Base-by-base conservation (phyloP, 805 yeast genomes). In the Ogataea thermomethanolica region DNA sequence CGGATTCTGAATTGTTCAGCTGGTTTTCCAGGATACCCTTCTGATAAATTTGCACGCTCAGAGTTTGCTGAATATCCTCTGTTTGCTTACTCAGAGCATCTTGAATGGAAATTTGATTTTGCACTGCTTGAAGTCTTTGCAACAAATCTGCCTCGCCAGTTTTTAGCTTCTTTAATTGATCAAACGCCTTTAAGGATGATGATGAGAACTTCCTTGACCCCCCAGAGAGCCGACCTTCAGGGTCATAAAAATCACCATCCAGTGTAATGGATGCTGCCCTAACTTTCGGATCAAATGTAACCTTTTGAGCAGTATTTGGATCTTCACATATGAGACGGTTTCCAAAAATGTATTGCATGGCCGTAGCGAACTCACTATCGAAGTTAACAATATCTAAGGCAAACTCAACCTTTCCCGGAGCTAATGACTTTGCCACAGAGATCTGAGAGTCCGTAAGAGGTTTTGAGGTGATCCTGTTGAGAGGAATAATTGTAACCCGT, bases 181-280 rank as follows among this genome's bases (percentile, higher is more conserved):
- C 91, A 58, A 89, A 76, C 31, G 76, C 77, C 8, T 77, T 59
- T 41, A 90, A 67, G 3, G 84, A 61, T 0, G 88, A 74, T 1
- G 77, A 71, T 11, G 76, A 66, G 35, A 69, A 68, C 47, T 71
- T 79, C 50, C 91, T 73, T 14, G 95, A 81, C n/a, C 98, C 98
- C 34, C 99, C 99, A 1, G 96, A 85, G 21, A 93, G 68, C 7
- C 95, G 86, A 11, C 99, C 99, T 50, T 84, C 88, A 0, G 99
- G 99, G 58, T 93, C 99, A 63, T 90, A 93, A 8, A 83, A 75
- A 60, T 93, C 99, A 37, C 99, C 99, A 39, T 89, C 90, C 25
- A 85, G 60, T 0, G 99, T 93, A 11, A 95, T 88, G 23, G 95
- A 81, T 53, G 89, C 79, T 0, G 90, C 72, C 47, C 87, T 73